Evolutionary conservation across 2,329 filamentous ascomycete species (phyloP).

Genomic region (Scedosporium aurantiacum): DNA sequence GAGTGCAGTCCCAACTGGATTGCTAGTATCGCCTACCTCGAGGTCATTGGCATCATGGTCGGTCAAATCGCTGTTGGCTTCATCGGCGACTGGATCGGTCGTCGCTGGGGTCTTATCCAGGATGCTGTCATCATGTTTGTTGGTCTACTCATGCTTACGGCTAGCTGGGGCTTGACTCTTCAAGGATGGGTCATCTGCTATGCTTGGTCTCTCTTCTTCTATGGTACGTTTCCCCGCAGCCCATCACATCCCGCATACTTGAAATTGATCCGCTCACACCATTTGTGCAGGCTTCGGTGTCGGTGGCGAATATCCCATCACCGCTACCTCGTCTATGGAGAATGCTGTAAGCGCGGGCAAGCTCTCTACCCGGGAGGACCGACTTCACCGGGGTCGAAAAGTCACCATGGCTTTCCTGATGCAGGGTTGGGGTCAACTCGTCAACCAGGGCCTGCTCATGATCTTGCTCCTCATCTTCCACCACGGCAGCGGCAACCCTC

Average conservation of each 20-base stretch:
- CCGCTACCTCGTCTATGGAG: slow-evolving; percentile 89
- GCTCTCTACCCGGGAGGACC: slow-evolving; percentile 82
- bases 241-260: not conserved
- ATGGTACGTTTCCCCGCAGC: slow-evolving; percentile 12
- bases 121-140: slow-evolving; percentile 90
- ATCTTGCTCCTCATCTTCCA: slow-evolving; percentile 81
- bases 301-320: slow-evolving; percentile 93
- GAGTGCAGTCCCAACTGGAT: slow-evolving; percentile 74
- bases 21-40: slow-evolving; percentile 67
- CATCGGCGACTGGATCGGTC: slow-evolving; percentile 64
- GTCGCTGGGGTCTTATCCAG: slow-evolving; percentile 91
- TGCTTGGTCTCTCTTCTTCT: slow-evolving; percentile 84
- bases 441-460: slow-evolving; percentile 87
- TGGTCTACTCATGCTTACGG: slow-evolving; percentile 82
- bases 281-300: slow-evolving; percentile 37
- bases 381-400: slow-evolving; percentile 89
- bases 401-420: slow-evolving; percentile 94
- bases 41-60: slow-evolving; percentile 89
- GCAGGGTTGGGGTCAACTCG: slow-evolving; percentile 96
- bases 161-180: slow-evolving; percentile 75
- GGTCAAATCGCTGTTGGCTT: slow-evolving; percentile 83
- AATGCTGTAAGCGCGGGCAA: slow-evolving; percentile 77
- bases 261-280: not conserved
- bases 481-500: slow-evolving; percentile 46
- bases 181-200: slow-evolving; percentile 98